phyloP scores from a whole-genome alignment of 2,329 filamentous ascomycete genomes.

The Albifimbria verrucaria region DNA sequence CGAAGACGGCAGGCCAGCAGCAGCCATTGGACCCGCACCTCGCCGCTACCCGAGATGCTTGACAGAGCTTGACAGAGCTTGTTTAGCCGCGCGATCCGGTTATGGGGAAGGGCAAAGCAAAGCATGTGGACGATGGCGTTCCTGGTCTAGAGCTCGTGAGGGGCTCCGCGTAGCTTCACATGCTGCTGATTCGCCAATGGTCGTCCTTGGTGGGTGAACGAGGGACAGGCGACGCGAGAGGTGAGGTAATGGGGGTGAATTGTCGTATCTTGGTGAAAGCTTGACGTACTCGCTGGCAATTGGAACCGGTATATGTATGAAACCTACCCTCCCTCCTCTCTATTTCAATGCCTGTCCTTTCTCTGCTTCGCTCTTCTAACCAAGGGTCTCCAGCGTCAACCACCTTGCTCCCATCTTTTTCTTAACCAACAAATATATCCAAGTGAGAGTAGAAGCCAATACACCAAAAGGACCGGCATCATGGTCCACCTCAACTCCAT shows the following conservation, averaged over 20 bases:
- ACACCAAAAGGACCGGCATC: constrained; percentile 13
- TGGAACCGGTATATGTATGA: neutral
- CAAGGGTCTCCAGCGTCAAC: neutral
- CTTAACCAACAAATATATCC: no score
- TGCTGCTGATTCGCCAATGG: no score
- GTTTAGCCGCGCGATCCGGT: neutral
- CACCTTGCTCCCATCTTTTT: neutral
- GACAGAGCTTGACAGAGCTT: neutral
- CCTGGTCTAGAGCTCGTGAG: neutral
- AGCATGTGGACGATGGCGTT: neutral
- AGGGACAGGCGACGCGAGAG: no score
- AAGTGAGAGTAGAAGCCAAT: no score
- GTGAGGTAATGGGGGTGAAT: neutral
- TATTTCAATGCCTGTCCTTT: no score
- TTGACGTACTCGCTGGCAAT: neutral
- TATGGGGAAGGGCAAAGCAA: neutral
- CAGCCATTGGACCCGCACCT: neutral
- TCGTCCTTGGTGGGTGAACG: no score
- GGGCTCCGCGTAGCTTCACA: neutral
- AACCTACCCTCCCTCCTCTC: neutral
- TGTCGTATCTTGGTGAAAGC: neutral
- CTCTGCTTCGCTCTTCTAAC: neutral
- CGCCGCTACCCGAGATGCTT: neutral
- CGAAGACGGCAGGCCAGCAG: neutral
- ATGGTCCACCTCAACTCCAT: constrained; percentile 53